Evolutionary conservation across 2,329 filamentous ascomycete species (phyloP).

Genomic region (Colletotrichum shisoi): DNA sequence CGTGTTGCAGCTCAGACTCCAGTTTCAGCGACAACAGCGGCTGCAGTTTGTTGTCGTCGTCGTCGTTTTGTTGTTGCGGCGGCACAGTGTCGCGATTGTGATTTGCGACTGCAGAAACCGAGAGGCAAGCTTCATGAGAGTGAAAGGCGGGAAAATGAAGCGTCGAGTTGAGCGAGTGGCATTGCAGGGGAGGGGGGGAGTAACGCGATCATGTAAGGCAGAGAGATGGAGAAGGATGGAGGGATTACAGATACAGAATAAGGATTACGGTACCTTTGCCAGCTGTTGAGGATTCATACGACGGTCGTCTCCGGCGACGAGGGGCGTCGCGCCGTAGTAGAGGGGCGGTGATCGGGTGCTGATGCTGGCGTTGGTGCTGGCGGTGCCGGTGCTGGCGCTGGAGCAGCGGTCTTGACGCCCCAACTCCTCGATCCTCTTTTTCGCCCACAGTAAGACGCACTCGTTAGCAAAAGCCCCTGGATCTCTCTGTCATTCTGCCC

Average conservation of each 20-base stretch:
- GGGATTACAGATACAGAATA: slow-evolving; percentile 1
- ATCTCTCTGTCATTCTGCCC: slow-evolving; percentile 17
- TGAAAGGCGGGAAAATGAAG: slow-evolving; percentile 38
- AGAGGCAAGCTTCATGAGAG: slow-evolving; percentile 30
- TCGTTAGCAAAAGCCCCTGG: slow-evolving; percentile 25
- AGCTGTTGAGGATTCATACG: slow-evolving; percentile 57
- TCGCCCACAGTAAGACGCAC: slow-evolving; percentile 6
- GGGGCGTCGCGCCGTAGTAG: slow-evolving; percentile 47
- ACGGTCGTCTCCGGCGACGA: slow-evolving; percentile 50
- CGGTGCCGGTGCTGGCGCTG: slow-evolving; percentile 37
- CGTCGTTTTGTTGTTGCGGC: slow-evolving; percentile 9
- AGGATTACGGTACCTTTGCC: slow-evolving; percentile 51
- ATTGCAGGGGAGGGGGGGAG: slow-evolving; percentile 37
- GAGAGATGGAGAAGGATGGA: not conserved
- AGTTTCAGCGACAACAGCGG: not conserved
- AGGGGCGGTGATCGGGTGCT: slow-evolving; percentile 44
- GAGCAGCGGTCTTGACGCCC: slow-evolving; percentile 35
- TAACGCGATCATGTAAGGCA: slow-evolving; percentile 11
- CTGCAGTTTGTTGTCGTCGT: slow-evolving; percentile 3
- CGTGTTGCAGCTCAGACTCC: not conserved
- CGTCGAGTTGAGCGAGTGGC: slow-evolving; percentile 22
- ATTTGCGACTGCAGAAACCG: slow-evolving; percentile 24
- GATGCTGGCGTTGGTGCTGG: slow-evolving; percentile 41
- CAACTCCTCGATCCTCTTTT: slow-evolving; percentile 39
- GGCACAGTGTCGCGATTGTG: slow-evolving; percentile 20